phyloP scores from a whole-genome alignment of 306 rosid genomes.

The Cajanus cajan region DNA sequence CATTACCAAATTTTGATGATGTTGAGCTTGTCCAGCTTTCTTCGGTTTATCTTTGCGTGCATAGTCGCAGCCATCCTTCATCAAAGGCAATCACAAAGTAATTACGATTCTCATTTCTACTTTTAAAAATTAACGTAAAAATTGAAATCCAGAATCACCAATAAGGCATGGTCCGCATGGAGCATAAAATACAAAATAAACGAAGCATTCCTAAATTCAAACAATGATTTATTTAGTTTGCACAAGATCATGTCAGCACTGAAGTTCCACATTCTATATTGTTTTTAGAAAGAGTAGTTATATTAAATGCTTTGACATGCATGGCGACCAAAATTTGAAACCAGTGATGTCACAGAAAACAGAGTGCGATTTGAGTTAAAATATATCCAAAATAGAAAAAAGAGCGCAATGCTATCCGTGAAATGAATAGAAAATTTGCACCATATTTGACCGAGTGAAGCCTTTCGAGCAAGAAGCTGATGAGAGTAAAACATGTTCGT shows the following conservation, averaged over 20 bases:
- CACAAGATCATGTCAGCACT: background rate
- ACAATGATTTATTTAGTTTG: background rate
- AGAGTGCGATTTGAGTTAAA: background rate
- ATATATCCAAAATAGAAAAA: background rate
- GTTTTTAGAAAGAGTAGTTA: background rate
- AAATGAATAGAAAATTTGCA: background rate
- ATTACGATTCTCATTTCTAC: slow-evolving; percentile 9
- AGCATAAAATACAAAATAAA: background rate
- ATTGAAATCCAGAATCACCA: background rate
- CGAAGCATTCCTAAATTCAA: background rate
- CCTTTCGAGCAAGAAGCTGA: slow-evolving; percentile 84
- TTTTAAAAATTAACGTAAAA: background rate
- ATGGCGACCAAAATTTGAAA: background rate
- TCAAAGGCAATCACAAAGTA: background rate
- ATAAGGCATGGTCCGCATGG: too few species aligned
- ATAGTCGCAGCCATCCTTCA: slow-evolving; percentile 47
- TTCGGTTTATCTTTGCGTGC: slow-evolving; percentile 63
- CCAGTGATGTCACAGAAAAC: background rate
- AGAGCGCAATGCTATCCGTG: background rate
- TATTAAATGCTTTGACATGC: background rate
- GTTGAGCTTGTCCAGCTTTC: slow-evolving; percentile 66
- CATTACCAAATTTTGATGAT: slow-evolving; percentile 77
- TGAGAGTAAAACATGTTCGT: slow-evolving; percentile 75
- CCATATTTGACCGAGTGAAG: slow-evolving; percentile 90
- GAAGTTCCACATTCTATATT: background rate